phyloP scores from a whole-genome alignment of 768 basidiomycete genomes.

The Hygrophorus pudorinus region DNA sequence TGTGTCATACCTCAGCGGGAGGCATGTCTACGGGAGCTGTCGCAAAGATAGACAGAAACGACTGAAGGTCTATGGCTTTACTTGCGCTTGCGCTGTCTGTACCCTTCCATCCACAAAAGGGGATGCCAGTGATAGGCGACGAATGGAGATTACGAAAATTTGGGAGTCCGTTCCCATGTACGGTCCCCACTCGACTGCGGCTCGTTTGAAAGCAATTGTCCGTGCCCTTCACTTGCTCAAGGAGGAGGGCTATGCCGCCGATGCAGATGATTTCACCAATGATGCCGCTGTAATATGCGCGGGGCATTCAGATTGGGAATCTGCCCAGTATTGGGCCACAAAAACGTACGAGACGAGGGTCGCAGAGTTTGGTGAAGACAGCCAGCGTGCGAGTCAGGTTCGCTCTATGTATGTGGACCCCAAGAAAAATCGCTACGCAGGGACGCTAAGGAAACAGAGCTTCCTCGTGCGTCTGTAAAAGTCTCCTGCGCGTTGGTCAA shows the following conservation, averaged over 20 bases:
- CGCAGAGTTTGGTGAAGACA: constrained; percentile 15
- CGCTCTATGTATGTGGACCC: no score
- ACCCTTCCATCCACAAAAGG: constrained; percentile 4
- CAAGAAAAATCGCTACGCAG: no score
- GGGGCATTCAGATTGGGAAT: constrained; percentile 16
- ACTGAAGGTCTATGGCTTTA: constrained; percentile 8
- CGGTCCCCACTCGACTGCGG: not conserved
- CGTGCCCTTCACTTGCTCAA: constrained; percentile 7
- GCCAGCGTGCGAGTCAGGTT: not conserved
- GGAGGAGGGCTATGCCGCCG: constrained; percentile 13
- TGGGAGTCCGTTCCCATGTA: constrained; percentile 7
- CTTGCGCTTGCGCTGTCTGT: constrained; percentile 12
- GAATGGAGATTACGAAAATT: constrained; percentile 9
- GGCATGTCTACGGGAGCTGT: constrained; percentile 13
- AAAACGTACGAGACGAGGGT: constrained; percentile 11
- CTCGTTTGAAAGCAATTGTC: not conserved
- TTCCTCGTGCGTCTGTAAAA: no score
- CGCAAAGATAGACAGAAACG: constrained; percentile 8
- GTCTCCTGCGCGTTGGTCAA: no score
- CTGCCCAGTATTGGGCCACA: constrained; percentile 15
- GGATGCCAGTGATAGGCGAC: constrained; percentile 10
- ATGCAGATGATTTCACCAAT: constrained; percentile 14
- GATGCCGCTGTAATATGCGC: constrained; percentile 14
- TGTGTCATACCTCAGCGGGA: constrained; percentile 12
- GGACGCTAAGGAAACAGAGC: no score